A percentile compares a stretch with the other conserved stretches of the same genome.
phyloP scores from a whole-genome alignment of 495 filamentous ascomycete species.

The Baudoinia panamericana region DNA sequence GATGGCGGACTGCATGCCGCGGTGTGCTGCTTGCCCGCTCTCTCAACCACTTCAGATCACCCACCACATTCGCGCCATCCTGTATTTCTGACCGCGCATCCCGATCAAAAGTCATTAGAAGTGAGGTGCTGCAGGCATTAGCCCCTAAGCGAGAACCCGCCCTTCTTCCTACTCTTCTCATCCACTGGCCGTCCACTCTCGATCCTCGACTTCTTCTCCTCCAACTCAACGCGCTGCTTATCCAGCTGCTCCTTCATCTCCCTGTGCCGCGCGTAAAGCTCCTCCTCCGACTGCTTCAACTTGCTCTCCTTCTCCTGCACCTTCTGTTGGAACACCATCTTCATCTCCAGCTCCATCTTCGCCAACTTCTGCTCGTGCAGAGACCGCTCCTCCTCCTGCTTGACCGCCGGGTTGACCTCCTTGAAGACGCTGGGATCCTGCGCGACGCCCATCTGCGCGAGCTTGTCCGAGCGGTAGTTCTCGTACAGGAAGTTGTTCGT shows the following conservation, averaged over 20 bases:
- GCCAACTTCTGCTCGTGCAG: slow-evolving; percentile 98
- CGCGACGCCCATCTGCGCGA: slow-evolving; percentile 92
- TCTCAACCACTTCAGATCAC: too few relatives aligned
- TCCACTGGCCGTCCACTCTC: slow-evolving; percentile 91
- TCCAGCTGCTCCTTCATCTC: slow-evolving; percentile 99
- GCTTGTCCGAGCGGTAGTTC: slow-evolving; percentile 98
- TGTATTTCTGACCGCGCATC: too few relatives aligned
- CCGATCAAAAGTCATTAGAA: too few relatives aligned
- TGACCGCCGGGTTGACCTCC: slow-evolving; percentile 99
- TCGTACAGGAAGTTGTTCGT: slow-evolving; percentile 98
- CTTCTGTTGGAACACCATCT: slow-evolving; percentile 99
- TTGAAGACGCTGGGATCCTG: slow-evolving; percentile 99
- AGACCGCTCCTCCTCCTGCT: slow-evolving; percentile 96
- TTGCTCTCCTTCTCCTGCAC: slow-evolving; percentile 99
- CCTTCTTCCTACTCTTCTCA: slow-evolving; percentile 96
- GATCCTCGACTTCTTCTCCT: slow-evolving; percentile 90
- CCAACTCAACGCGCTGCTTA: slow-evolving; percentile 79
- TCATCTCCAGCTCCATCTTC: slow-evolving; percentile 99
- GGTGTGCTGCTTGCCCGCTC: too few relatives aligned
- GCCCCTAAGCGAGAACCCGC: slow-evolving; percentile 66
- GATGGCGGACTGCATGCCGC: too few relatives aligned
- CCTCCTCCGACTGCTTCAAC: slow-evolving; percentile 96
- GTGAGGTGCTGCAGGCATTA: slow-evolving; percentile 6
- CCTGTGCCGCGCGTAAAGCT: slow-evolving; percentile 89
- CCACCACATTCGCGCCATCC: too few relatives aligned